A percentile compares a stretch with the other conserved stretches of the same genome.
These are phyloP conservation scores for Euphorbia tirucalli DNA, from an alignment of 345 rosid species.

Conservation along the genomic window DNA sequence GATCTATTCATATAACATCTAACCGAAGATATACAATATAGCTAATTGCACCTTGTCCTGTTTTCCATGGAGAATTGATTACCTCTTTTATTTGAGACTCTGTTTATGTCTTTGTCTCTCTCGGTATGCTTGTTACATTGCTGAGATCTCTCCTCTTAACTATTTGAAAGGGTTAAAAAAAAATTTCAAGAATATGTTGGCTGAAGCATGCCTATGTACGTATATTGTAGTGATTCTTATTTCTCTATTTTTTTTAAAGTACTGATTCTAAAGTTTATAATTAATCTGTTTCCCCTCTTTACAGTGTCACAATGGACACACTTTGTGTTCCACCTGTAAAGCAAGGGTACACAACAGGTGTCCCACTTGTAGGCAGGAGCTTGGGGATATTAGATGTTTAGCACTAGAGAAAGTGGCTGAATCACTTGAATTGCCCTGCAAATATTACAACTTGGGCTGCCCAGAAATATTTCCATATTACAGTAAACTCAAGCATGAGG, in stretches of 20 bases:
- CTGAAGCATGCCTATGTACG: background rate
- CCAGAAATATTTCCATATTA: constrained; percentile 81
- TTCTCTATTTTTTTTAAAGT: background rate
- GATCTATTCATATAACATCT: no score
- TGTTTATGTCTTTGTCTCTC: background rate
- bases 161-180: background rate
- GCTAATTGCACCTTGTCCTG: background rate
- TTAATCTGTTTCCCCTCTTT: constrained; percentile 17
- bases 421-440: constrained; percentile 81
- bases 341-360: constrained; percentile 71
- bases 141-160: background rate
- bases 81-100: background rate
- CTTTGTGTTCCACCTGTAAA: constrained; percentile 80
- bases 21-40: no score
- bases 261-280: background rate
- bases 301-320: constrained; percentile 84
- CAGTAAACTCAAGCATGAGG: constrained; percentile 74
- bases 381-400: constrained; percentile 78
- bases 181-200: background rate
- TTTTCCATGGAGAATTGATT: background rate
- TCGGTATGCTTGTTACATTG: background rate
- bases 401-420: constrained; percentile 80
- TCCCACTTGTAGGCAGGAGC: constrained; percentile 78
- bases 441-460: constrained; percentile 62
- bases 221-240: background rate